Conservation (phyloP, 2,329 filamentous ascomycete genomes). For the Colletotrichum sp. region DNA sequence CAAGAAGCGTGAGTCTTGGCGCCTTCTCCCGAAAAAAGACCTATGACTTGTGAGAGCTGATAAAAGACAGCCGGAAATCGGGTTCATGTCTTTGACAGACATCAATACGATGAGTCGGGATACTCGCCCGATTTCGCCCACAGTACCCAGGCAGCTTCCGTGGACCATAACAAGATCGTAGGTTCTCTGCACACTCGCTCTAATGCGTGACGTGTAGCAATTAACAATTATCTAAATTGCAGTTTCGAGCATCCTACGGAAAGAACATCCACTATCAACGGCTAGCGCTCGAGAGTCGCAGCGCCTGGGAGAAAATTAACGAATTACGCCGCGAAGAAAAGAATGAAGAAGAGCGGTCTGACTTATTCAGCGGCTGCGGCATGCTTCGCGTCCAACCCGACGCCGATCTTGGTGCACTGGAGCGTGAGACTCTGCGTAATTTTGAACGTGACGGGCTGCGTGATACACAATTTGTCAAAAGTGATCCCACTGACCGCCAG, state of each 20-base stretch:
- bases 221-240: background rate
- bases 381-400: slow-evolving; percentile 31
- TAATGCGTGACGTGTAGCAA: background rate
- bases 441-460: slow-evolving; percentile 28
- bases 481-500: slow-evolving; percentile 18
- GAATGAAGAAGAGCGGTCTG: background rate
- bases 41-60: background rate
- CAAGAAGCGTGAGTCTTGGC: slow-evolving; percentile 21
- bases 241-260: slow-evolving; percentile 30
- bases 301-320: slow-evolving; percentile 26
- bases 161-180: slow-evolving; percentile 31
- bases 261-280: slow-evolving; percentile 29
- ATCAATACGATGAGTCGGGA: slow-evolving; percentile 24
- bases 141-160: slow-evolving; percentile 26
- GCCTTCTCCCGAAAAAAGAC: background rate
- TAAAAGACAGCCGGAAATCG: background rate
- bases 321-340: background rate
- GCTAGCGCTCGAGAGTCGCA: slow-evolving; percentile 27
- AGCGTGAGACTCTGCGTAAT: slow-evolving; percentile 27
- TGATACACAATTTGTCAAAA: slow-evolving; percentile 27
- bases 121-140: slow-evolving; percentile 22
- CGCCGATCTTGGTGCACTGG: slow-evolving; percentile 22
- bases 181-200: background rate
- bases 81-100: slow-evolving; percentile 26
- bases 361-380: slow-evolving; percentile 25